Percentiles rank a stretch among this genome's conserved stretches.
Conservation (phyloP, 1,284 basidiomycete genomes). For the Cryptococcus sp. region DNA sequence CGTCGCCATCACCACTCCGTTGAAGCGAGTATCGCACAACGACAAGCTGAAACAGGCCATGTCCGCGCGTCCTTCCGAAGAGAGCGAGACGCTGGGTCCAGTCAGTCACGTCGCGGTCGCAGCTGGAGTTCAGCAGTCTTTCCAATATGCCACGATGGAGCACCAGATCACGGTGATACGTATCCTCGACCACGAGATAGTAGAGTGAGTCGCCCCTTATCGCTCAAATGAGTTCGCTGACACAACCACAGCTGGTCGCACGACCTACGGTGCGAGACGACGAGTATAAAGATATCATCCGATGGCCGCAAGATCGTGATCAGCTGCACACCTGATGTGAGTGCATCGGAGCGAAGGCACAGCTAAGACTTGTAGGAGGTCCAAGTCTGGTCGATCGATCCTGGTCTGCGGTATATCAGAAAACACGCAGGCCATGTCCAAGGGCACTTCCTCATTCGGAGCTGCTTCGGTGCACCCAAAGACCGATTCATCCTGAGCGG, state of each 20-base stretch:
- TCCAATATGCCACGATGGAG: conserved; percentile 44
- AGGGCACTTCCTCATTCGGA: conserved; percentile 78
- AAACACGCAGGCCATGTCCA: conserved; percentile 82
- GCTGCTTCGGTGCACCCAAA: conserved; percentile 90
- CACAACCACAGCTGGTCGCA: conserved; percentile 23
- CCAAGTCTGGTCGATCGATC: conserved; percentile 77
- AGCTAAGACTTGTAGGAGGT: conserved; percentile 66
- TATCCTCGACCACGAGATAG: conserved; percentile 40
- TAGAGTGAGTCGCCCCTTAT: conserved; percentile 32
- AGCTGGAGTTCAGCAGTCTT: conserved; percentile 3
- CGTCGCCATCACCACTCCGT: conserved; percentile 72
- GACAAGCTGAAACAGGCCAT: conserved; percentile 43
- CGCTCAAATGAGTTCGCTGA: background rate
- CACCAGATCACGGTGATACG: conserved; percentile 39
- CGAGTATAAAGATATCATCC: conserved; percentile 81
- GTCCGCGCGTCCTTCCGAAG: conserved; percentile 32
- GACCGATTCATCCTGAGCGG: conserved; percentile 90
- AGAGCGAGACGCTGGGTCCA: conserved; percentile 12
- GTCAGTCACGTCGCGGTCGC: conserved; percentile 1
- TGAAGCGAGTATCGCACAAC: conserved; percentile 51
- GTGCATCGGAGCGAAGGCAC: conserved; percentile 44
- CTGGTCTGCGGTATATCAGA: conserved; percentile 65
- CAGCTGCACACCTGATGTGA: conserved; percentile 80
- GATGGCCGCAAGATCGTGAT: conserved; percentile 86
- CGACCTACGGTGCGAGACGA: conserved; percentile 63